Conservation (phyloP, 768 basidiomycete genomes). For the Hygrophorus pudorinus region DNA sequence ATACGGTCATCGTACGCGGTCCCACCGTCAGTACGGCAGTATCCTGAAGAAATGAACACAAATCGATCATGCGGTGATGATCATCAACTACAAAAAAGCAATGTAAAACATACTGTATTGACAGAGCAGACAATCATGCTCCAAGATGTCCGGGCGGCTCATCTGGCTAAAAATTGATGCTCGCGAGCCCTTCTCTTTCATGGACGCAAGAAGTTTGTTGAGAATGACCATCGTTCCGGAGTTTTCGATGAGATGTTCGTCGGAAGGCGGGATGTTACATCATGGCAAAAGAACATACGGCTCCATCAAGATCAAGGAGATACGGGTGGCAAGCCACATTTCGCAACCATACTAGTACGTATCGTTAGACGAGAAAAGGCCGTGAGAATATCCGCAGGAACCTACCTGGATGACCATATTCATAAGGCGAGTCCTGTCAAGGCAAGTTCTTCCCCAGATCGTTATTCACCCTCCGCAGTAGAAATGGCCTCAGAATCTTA, state of each 20-base stretch:
- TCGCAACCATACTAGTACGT: slow-evolving; percentile 41
- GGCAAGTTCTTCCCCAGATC: slow-evolving; percentile 95
- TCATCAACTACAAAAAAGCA: neutral
- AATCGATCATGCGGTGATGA: no score
- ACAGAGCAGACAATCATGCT: slow-evolving; percentile 93
- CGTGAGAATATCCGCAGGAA: slow-evolving; percentile 3
- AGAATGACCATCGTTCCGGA: slow-evolving; percentile 97
- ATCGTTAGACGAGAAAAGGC: neutral
- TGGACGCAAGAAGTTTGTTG: slow-evolving; percentile 78
- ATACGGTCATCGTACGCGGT: slow-evolving; percentile 98
- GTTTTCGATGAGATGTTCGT: slow-evolving; percentile 91
- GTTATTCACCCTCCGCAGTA: slow-evolving; percentile 86
- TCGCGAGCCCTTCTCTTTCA: slow-evolving; percentile 91
- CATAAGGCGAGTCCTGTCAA: slow-evolving; percentile 93
- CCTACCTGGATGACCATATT: slow-evolving; percentile 99
- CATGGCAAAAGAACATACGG: slow-evolving; percentile 31
- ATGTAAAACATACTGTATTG: slow-evolving; percentile 55
- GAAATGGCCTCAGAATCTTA: slow-evolving; percentile 92
- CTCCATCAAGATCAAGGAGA: slow-evolving; percentile 88
- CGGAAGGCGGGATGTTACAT: slow-evolving; percentile 37
- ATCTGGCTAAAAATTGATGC: slow-evolving; percentile 73
- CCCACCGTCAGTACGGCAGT: slow-evolving; percentile 92
- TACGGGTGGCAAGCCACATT: slow-evolving; percentile 90
- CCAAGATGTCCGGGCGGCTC: slow-evolving; percentile 94
- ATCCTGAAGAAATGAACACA: slow-evolving; percentile 66